Conservation (phyloP, 2,329 filamentous ascomycete genomes). For the Arachnopeziza araneosa region DNA sequence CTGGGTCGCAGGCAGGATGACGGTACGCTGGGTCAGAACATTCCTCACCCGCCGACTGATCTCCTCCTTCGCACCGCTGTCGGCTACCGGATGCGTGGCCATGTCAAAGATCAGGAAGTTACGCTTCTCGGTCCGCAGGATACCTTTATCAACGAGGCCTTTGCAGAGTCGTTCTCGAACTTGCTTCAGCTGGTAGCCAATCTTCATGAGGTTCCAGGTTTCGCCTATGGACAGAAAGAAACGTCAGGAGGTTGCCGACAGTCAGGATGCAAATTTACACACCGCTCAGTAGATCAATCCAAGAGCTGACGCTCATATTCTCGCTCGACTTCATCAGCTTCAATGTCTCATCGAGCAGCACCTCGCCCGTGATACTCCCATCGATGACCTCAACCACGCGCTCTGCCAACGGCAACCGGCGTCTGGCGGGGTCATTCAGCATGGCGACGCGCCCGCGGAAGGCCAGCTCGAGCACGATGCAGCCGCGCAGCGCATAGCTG, state of each 20-base stretch:
- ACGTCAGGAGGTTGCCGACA: too few relatives aligned
- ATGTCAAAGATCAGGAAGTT: constrained; percentile 99
- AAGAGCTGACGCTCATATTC: constrained; percentile 98
- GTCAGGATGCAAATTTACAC: constrained; percentile 6
- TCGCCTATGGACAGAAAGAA: constrained; percentile 57
- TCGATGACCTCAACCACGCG: constrained; percentile 95
- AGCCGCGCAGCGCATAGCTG: constrained; percentile 92
- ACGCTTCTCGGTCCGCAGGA: constrained; percentile 95
- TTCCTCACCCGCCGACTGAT: constrained; percentile 88
- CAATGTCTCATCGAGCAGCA: constrained; percentile 91
- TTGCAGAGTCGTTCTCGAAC: constrained; percentile 96
- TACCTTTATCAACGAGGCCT: constrained; percentile 96
- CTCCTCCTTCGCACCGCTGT: constrained; percentile 95
- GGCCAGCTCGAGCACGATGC: constrained; percentile 95
- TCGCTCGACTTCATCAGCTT: constrained; percentile 99
- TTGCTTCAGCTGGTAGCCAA: constrained; percentile 98
- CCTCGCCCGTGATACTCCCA: constrained; percentile 92
- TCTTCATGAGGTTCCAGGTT: constrained; percentile 99
- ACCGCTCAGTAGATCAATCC: constrained; percentile 99
- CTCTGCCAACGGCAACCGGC: constrained; percentile 88
- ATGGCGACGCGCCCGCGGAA: constrained; percentile 95
- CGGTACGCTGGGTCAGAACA: constrained; percentile 86
- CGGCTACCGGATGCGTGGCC: constrained; percentile 96
- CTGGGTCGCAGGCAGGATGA: constrained; percentile 78
- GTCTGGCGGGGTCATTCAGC: constrained; percentile 89